These are phyloP conservation scores for Fraxinus sp. DNA, from an alignment of 305 asterid genomes.

Conservation along the genomic window DNA sequence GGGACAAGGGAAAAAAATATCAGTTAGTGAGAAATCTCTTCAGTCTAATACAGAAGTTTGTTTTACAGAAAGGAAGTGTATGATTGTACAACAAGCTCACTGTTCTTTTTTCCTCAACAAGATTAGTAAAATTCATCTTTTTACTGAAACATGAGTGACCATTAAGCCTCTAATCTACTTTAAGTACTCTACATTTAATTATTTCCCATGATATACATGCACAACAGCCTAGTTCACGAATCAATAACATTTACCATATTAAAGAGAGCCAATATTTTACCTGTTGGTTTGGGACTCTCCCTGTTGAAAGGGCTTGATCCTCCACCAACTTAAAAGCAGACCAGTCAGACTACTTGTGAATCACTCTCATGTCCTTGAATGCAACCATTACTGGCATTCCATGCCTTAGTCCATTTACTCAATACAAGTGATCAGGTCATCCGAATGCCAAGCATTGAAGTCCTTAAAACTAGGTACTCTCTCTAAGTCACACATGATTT, in stretches of 20 bases:
- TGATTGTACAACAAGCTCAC: not conserved
- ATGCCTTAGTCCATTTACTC: slow-evolving; percentile 26
- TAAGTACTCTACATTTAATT: not conserved
- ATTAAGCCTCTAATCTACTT: not conserved
- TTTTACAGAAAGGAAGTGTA: not conserved
- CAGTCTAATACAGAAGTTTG: not conserved
- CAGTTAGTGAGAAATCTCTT: not conserved
- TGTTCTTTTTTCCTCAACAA: not conserved
- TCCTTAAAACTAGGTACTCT: slow-evolving; percentile 28
- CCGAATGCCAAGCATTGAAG: slow-evolving; percentile 28
- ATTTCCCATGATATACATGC: not conserved
- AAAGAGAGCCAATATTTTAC: slow-evolving; percentile 29
- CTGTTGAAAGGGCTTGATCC: slow-evolving; percentile 50
- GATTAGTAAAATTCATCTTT: not conserved
- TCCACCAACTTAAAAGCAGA: slow-evolving; percentile 72
- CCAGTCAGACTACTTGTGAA: slow-evolving; percentile 45
- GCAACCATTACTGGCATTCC: slow-evolving; percentile 26
- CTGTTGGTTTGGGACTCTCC: slow-evolving; percentile 67
- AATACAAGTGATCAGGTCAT: slow-evolving; percentile 34
- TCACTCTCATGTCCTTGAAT: slow-evolving; percentile 30
- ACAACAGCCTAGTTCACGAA: not conserved
- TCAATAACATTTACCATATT: not conserved
- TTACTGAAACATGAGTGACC: not conserved
- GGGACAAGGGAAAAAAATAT: not conserved
- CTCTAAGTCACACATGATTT: slow-evolving; percentile 33